Evolutionary conservation across 768 basidiomycete genomes (phyloP).

Genomic region (Kwoniella dejecticola): DNA sequence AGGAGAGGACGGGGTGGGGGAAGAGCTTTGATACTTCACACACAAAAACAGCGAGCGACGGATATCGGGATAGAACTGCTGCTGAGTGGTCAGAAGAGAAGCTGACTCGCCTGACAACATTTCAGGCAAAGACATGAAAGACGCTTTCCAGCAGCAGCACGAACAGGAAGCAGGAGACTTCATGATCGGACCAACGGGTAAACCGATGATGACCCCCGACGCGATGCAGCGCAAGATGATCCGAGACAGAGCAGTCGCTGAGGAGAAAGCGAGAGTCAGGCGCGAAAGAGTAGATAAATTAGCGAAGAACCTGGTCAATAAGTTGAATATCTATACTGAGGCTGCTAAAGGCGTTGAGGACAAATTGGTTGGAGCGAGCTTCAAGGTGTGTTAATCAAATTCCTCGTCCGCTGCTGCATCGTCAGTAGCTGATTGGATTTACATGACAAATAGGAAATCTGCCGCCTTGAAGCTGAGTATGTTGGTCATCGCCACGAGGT

Average conservation of each 20-base stretch:
- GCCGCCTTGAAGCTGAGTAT: conserved; percentile 53
- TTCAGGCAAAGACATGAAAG: conserved; percentile 55
- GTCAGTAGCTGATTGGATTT: too few species aligned
- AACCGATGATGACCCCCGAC: conserved; percentile 49
- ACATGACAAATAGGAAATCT: conserved; percentile 40
- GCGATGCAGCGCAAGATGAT: conserved; percentile 44
- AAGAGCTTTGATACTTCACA: too few species aligned
- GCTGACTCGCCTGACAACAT: too few species aligned
- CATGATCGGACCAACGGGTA: conserved; percentile 44
- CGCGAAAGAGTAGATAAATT: conserved; percentile 54
- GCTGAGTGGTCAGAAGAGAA: too few species aligned
- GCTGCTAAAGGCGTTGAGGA: conserved; percentile 50
- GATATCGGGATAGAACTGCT: too few species aligned
- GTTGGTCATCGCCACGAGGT: not conserved
- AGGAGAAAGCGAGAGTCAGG: conserved; percentile 45
- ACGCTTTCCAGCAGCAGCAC: conserved; percentile 54
- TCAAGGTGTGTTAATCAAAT: conserved; percentile 44
- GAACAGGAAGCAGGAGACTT: conserved; percentile 41
- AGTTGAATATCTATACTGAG: conserved; percentile 54
- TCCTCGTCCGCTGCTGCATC: too few species aligned
- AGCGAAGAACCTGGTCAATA: conserved; percentile 49
- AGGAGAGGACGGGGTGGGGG: too few species aligned
- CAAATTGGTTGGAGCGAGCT: conserved; percentile 46
- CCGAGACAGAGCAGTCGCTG: conserved; percentile 37
- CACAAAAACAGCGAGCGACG: too few species aligned